phyloP scores from a whole-genome alignment of 1,139 yeast species.

The Geotrichum phurueaensis region DNA sequence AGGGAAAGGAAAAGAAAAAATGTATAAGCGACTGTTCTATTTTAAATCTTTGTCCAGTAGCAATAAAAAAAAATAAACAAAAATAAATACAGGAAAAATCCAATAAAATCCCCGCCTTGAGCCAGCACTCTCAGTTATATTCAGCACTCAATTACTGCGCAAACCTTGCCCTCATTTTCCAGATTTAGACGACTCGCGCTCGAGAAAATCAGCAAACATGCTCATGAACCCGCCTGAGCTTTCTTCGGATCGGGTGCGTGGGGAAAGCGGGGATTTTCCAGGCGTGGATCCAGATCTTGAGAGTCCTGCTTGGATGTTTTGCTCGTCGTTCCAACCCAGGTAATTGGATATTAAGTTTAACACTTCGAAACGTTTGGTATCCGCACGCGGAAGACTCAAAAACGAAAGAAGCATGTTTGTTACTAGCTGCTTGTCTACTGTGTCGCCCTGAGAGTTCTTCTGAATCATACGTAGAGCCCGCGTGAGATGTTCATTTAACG shows the following conservation, averaged over 20 bases:
- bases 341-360: conserved; percentile 75
- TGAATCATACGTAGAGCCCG: conserved; percentile 82
- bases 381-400: conserved; percentile 84
- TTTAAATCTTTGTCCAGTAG: neutral
- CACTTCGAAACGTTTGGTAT: conserved; percentile 89
- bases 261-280: conserved; percentile 26
- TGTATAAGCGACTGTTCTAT: neutral
- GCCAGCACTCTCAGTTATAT: neutral
- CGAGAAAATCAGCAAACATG: conserved; percentile 83
- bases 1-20: neutral
- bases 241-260: conserved; percentile 31
- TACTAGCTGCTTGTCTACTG: conserved; percentile 80
- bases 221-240: conserved; percentile 69
- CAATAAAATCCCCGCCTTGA: neutral
- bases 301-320: conserved; percentile 77
- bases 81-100: neutral
- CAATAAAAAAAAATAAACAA: neutral
- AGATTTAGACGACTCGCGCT: conserved; percentile 47
- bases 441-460: conserved; percentile 62
- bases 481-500: conserved; percentile 85
- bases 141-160: neutral
- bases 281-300: conserved; percentile 35
- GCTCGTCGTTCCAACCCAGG: conserved; percentile 81
- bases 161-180: neutral
- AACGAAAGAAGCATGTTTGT: conserved; percentile 82